Evolutionary conservation across 768 basidiomycete species (phyloP).

Genomic region (Naganishia vishniacii): DNA sequence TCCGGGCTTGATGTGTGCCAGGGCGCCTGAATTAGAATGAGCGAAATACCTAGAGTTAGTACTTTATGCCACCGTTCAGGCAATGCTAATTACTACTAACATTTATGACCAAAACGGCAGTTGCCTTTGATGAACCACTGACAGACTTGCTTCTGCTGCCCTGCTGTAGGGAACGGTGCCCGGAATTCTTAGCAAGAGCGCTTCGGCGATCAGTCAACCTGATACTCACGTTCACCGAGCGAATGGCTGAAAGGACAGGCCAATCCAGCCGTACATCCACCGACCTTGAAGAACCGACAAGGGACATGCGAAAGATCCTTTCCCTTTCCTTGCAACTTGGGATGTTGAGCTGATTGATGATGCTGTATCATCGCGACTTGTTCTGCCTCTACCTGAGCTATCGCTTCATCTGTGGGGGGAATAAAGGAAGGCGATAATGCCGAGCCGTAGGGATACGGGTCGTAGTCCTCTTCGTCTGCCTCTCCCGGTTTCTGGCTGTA

Average conservation of each 20-base stretch:
- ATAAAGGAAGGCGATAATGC: constrained; percentile 9
- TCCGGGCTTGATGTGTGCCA: constrained; percentile 88
- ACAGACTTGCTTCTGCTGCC: constrained; percentile 48
- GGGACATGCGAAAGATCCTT: constrained; percentile 77
- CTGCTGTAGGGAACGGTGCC: constrained; percentile 30
- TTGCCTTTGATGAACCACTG: constrained; percentile 74
- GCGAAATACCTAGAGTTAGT: constrained; percentile 17
- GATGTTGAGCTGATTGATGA: constrained; percentile 14
- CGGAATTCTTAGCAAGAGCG: too few species aligned
- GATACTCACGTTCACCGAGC: constrained; percentile 61
- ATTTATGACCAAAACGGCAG: constrained; percentile 64
- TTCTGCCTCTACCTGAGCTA: not conserved
- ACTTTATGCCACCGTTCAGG: not conserved
- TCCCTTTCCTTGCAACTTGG: constrained; percentile 21
- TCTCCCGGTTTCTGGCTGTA: constrained; percentile 14
- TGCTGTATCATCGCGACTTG: constrained; percentile 13
- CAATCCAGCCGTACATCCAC: constrained; percentile 85
- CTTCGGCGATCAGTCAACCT: too few species aligned
- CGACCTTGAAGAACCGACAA: constrained; percentile 90
- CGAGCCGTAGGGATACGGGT: constrained; percentile 15
- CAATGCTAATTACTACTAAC: constrained; percentile 27
- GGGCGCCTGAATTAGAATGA: constrained; percentile 59
- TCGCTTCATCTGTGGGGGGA: constrained; percentile 4
- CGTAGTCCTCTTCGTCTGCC: constrained; percentile 11
- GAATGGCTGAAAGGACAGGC: constrained; percentile 93